phyloP scores from a whole-genome alignment of 345 rosid species.

The Citrus mangshanensis region DNA sequence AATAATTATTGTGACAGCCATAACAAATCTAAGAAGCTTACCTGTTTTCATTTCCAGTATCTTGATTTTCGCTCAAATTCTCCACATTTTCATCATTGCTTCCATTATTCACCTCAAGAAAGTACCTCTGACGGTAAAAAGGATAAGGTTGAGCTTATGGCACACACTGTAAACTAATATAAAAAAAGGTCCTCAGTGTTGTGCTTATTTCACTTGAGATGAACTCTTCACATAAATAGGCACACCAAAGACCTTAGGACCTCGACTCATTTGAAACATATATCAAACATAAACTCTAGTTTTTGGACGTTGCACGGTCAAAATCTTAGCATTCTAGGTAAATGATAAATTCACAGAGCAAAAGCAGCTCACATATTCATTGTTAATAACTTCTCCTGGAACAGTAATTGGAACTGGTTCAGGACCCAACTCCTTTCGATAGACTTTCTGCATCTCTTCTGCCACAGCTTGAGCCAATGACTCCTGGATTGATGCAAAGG shows the following conservation, averaged over 20 bases:
- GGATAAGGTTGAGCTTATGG: neutral
- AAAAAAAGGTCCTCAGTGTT: neutral
- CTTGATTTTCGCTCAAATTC: conserved; percentile 27
- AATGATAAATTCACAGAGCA: neutral
- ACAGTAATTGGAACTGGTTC: conserved; percentile 82
- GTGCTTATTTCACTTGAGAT: neutral
- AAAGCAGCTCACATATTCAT: conserved; percentile 58
- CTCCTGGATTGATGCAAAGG: conserved; percentile 47
- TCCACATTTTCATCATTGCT: conserved; percentile 46
- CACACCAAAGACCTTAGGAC: neutral
- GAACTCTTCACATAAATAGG: neutral
- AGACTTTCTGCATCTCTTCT: conserved; percentile 87
- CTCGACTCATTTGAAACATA: neutral
- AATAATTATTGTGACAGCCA: neutral
- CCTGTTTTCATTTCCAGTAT: conserved; percentile 46
- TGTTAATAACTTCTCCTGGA: conserved; percentile 51
- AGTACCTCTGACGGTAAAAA: conserved; percentile 51
- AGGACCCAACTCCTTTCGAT: conserved; percentile 81
- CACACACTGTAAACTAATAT: neutral
- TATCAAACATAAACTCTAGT: neutral
- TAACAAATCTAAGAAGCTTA: conserved; percentile 9
- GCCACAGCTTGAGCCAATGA: conserved; percentile 92
- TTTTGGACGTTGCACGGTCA: neutral
- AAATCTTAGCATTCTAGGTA: neutral
- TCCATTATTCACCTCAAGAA: conserved; percentile 66